A percentile compares a stretch with the other conserved stretches of the same genome.
Evolutionary conservation across 2,329 filamentous ascomycete species (phyloP).

Genomic region (Venturia carpophila): DNA sequence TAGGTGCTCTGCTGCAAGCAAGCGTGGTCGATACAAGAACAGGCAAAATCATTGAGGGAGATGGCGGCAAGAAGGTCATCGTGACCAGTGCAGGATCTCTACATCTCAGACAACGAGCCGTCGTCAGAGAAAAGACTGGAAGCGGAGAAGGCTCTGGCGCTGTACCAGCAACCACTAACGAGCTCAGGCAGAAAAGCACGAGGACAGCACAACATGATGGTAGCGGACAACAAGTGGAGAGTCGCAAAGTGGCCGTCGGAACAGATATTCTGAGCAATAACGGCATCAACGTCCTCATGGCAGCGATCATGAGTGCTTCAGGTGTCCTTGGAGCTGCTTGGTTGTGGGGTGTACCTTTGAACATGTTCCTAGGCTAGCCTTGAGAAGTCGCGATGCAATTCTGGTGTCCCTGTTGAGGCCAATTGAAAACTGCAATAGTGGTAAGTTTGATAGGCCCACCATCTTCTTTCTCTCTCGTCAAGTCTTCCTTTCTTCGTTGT

Average conservation of each 20-base stretch:
- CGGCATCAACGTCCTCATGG: constrained; percentile 90
- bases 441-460: neutral
- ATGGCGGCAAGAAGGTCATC: constrained; percentile 57
- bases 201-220: constrained; percentile 22
- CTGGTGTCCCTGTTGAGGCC: neutral
- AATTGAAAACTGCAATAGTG: neutral
- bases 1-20: constrained; percentile 77
- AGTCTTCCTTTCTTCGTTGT: neutral
- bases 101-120: constrained; percentile 27
- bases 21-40: constrained; percentile 77
- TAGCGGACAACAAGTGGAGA: constrained; percentile 34
- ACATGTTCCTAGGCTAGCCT: constrained; percentile 5
- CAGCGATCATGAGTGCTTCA: constrained; percentile 67
- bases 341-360: constrained; percentile 23
- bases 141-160: constrained; percentile 33
- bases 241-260: constrained; percentile 55
- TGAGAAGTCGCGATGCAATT: neutral
- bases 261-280: constrained; percentile 84
- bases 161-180: constrained; percentile 29
- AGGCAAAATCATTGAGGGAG: constrained; percentile 83
- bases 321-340: constrained; percentile 60
- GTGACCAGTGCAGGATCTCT: constrained; percentile 29
- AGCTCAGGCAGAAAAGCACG: constrained; percentile 22
- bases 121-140: constrained; percentile 21
- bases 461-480: neutral